Conservation (phyloP, 2,329 filamentous ascomycete species). For the Fusarium keratoplasticum region DNA sequence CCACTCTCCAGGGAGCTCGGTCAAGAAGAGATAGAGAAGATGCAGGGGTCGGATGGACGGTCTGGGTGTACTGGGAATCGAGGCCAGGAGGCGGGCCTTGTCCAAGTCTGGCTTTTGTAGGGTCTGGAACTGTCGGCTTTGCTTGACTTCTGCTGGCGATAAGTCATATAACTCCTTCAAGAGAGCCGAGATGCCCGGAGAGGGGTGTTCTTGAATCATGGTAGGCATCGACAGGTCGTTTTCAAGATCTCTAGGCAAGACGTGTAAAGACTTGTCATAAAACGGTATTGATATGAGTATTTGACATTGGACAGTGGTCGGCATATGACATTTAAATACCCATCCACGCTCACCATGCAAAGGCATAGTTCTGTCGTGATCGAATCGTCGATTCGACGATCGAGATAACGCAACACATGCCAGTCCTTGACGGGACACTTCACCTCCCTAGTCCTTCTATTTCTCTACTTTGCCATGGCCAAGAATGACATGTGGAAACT, state of each 20-base stretch:
- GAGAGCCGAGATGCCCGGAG: slow-evolving; percentile 19
- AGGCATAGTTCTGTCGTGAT: neutral
- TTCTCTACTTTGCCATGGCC: slow-evolving; percentile 23
- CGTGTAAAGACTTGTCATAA: neutral
- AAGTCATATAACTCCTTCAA: slow-evolving; percentile 35
- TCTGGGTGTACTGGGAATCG: slow-evolving; percentile 29
- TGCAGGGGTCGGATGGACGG: slow-evolving; percentile 42
- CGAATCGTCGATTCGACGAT: neutral
- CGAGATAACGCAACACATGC: slow-evolving; percentile 35
- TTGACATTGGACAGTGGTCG: neutral
- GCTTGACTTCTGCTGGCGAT: slow-evolving; percentile 28
- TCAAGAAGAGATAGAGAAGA: slow-evolving; percentile 40
- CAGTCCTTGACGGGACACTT: slow-evolving; percentile 22
- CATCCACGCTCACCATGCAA: neutral
- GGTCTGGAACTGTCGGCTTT: slow-evolving; percentile 16
- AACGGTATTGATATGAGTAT: neutral
- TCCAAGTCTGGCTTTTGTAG: slow-evolving; percentile 17
- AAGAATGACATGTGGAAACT: slow-evolving; percentile 40
- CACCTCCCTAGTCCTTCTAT: neutral
- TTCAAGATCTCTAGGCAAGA: neutral
- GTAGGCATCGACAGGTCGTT: neutral
- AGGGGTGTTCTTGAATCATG: slow-evolving; percentile 18
- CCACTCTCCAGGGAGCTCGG: slow-evolving; percentile 44
- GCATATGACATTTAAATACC: neutral
- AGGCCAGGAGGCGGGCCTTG: slow-evolving; percentile 36